phyloP scores from a whole-genome alignment of 371 early-diverging fungal species.

The Mucor irregularis region DNA sequence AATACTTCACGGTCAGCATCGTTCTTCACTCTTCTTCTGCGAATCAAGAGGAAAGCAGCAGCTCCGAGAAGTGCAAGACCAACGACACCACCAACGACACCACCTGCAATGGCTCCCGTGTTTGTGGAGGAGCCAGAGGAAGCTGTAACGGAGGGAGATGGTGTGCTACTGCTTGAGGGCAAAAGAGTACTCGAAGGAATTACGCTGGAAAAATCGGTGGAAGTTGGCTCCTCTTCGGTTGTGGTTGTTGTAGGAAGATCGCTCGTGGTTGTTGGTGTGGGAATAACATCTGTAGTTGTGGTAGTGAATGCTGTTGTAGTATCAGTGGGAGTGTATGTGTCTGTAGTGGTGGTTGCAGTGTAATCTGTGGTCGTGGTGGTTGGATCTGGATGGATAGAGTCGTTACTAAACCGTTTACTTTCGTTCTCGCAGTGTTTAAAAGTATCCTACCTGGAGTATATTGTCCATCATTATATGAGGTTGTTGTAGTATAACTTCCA shows the following conservation, averaged over 20 bases:
- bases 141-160: background rate
- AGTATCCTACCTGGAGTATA: slow-evolving; percentile 8
- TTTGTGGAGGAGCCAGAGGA: background rate
- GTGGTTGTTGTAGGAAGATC: background rate
- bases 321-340: too few relatives aligned
- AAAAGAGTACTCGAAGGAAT: background rate
- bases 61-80: slow-evolving; percentile 31
- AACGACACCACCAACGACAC: slow-evolving; percentile 35
- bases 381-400: background rate
- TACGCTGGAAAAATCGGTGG: too few relatives aligned
- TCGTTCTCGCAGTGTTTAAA: background rate
- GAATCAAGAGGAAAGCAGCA: slow-evolving; percentile 25
- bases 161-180: background rate
- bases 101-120: slow-evolving; percentile 33
- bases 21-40: slow-evolving; percentile 11
- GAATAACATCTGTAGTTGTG: background rate
- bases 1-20: slow-evolving; percentile 33
- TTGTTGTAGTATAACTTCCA: slow-evolving; percentile 1
- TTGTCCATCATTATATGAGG: slow-evolving; percentile 6
- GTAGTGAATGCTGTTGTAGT: too few relatives aligned
- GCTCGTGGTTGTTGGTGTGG: background rate
- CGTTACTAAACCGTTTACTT: background rate
- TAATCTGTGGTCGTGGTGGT: slow-evolving; percentile 3
- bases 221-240: background rate
- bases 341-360: background rate